These are phyloP conservation scores for Solanum hybrid DNA, from an alignment of 305 asterid genomes.

Conservation along the genomic window DNA sequence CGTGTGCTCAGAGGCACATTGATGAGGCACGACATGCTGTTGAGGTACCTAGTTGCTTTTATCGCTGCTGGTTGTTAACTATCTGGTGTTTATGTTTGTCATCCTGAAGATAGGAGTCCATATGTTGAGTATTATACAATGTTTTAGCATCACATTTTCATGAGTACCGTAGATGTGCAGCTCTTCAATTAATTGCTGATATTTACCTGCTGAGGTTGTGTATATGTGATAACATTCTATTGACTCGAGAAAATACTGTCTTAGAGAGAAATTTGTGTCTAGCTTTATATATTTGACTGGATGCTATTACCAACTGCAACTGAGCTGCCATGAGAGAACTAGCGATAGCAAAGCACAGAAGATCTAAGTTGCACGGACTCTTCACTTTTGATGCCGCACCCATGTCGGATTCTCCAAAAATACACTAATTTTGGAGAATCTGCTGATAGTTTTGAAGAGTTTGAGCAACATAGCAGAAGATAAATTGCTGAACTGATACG, in stretches of 20 bases:
- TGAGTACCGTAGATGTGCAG: neutral
- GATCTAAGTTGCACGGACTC: neutral
- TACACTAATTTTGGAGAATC: neutral
- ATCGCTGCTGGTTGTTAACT: neutral
- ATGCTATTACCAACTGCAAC: neutral
- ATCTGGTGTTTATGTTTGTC: neutral
- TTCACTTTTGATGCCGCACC: neutral
- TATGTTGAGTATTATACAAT: neutral
- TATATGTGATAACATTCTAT: neutral
- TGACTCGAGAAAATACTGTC: neutral
- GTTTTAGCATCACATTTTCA: neutral
- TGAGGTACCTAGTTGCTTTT: constrained; percentile 47
- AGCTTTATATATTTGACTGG: neutral
- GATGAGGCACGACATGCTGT: constrained; percentile 71
- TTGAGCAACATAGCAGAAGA: neutral
- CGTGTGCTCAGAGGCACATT: constrained; percentile 83
- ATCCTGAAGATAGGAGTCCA: neutral
- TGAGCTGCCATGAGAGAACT: neutral
- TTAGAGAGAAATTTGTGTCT: neutral
- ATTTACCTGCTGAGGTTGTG: neutral
- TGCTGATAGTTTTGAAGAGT: neutral
- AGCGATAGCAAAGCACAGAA: neutral
- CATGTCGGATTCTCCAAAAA: neutral
- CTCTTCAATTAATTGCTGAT: neutral
- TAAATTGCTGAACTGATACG: neutral